Evolutionary conservation across 2,329 filamentous ascomycete species (phyloP).

Genomic region (Botrytis porri): DNA sequence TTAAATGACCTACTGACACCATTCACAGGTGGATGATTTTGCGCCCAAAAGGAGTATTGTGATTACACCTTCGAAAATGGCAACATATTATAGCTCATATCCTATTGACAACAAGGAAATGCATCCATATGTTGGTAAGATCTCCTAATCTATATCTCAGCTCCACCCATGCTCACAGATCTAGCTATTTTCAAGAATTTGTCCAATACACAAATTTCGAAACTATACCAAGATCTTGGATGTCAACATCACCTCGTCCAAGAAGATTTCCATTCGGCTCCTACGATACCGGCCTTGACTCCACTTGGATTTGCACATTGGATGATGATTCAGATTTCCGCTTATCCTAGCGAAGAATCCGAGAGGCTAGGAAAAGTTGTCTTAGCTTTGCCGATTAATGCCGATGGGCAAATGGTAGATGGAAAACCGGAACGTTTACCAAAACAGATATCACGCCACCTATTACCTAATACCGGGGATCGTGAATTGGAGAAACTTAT

Average conservation of each 20-base stretch:
- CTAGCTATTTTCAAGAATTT: conserved; percentile 32
- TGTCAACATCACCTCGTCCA: conserved; percentile 66
- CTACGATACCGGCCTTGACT: conserved; percentile 63
- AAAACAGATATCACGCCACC: conserved; percentile 69
- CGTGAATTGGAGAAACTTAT: conserved; percentile 57
- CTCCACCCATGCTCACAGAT: conserved; percentile 20
- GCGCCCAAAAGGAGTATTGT: conserved; percentile 66
- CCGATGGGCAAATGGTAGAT: conserved; percentile 53
- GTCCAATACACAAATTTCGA: conserved; percentile 50
- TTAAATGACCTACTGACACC: conserved; percentile 21
- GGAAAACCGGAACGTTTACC: conserved; percentile 71
- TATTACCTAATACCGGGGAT: conserved; percentile 64
- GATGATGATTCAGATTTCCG: conserved; percentile 69
- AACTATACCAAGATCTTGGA: conserved; percentile 54
- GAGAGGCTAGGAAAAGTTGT: conserved; percentile 67
- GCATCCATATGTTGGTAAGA: conserved; percentile 65
- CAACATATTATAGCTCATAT: conserved; percentile 68
- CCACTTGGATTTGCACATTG: conserved; percentile 67
- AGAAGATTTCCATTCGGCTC: conserved; percentile 48
- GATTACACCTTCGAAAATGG: conserved; percentile 72
- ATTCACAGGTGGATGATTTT: conserved; percentile 62
- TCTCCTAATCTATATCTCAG: not conserved
- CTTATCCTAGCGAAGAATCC: conserved; percentile 73
- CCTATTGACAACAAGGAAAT: conserved; percentile 57
- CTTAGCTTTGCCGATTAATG: conserved; percentile 64